Conservation (phyloP, 1,284 basidiomycete genomes). For the Naganishia liquefaciens region DNA sequence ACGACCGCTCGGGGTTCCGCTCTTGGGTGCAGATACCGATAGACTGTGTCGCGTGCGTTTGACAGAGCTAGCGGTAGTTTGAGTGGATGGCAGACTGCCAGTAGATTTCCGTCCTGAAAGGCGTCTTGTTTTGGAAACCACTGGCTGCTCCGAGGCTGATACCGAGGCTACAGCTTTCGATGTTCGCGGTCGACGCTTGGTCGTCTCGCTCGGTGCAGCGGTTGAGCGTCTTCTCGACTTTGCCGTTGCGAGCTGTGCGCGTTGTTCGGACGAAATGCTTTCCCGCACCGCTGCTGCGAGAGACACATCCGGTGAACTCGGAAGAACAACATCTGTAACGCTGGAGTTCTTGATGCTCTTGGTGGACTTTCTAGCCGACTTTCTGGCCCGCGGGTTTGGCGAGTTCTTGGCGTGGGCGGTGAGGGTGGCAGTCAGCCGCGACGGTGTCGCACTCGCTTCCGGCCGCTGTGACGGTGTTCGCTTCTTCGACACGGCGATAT, state of each 20-base stretch:
- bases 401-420: conserved; percentile 1
- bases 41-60: conserved; percentile 17
- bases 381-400: conserved; percentile 17
- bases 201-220: neutral
- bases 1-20: neutral
- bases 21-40: neutral
- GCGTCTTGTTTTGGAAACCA: neutral
- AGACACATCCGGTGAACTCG: conserved; percentile 14
- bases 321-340: neutral
- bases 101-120: conserved; percentile 16
- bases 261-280: neutral
- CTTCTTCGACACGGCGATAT: conserved; percentile 14
- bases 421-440: neutral
- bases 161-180: neutral
- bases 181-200: neutral
- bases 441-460: conserved; percentile 9
- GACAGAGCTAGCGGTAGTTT: neutral
- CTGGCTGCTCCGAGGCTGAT: conserved; percentile 1
- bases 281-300: neutral
- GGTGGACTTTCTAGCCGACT: conserved; percentile 18
- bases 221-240: conserved; percentile 17
- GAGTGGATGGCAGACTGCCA: conserved; percentile 11
- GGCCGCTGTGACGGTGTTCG: conserved; percentile 11
- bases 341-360: neutral
- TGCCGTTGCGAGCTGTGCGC: neutral